Evolutionary conservation across 805 yeast genomes (phyloP).

Genomic region (Starmerella etchellsii): DNA sequence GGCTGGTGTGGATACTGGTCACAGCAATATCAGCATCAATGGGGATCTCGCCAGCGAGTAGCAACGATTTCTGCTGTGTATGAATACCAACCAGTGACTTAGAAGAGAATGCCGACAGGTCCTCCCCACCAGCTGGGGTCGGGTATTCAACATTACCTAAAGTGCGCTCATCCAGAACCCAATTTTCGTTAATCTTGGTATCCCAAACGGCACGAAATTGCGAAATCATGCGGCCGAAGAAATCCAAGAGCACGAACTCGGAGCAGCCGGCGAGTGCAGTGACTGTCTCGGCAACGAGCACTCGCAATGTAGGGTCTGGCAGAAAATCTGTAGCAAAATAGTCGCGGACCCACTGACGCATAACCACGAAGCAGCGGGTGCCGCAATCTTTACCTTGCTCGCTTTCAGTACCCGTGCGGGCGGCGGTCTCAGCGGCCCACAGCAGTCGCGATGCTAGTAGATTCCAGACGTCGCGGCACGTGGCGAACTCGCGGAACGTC

Average conservation of each 20-base stretch:
- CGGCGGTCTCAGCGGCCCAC: slow-evolving; percentile 47
- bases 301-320: slow-evolving; percentile 37
- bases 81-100: not conserved
- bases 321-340: slow-evolving; percentile 79
- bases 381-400: slow-evolving; percentile 50
- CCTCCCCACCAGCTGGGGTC: not conserved
- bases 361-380: slow-evolving; percentile 69
- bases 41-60: slow-evolving; percentile 23
- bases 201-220: slow-evolving; percentile 43
- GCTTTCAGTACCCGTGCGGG: slow-evolving; percentile 22
- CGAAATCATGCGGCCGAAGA: slow-evolving; percentile 29
- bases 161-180: too few relatives aligned
- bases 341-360: slow-evolving; percentile 83
- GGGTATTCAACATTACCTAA: too few relatives aligned
- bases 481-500: slow-evolving; percentile 60
- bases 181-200: slow-evolving; percentile 26
- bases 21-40: slow-evolving; percentile 20
- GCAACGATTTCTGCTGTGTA: not conserved
- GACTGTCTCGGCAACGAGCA: slow-evolving; percentile 9
- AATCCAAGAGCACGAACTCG: slow-evolving; percentile 20
- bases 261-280: slow-evolving; percentile 20
- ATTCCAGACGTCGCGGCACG: slow-evolving; percentile 45
- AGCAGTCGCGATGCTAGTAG: slow-evolving; percentile 50
- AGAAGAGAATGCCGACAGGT: not conserved
- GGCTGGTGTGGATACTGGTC: slow-evolving; percentile 15